Percentiles rank a stretch among this genome's conserved stretches.
Conservation (phyloP, 2,329 filamentous ascomycete genomes). For the Alternaria burnsii region DNA sequence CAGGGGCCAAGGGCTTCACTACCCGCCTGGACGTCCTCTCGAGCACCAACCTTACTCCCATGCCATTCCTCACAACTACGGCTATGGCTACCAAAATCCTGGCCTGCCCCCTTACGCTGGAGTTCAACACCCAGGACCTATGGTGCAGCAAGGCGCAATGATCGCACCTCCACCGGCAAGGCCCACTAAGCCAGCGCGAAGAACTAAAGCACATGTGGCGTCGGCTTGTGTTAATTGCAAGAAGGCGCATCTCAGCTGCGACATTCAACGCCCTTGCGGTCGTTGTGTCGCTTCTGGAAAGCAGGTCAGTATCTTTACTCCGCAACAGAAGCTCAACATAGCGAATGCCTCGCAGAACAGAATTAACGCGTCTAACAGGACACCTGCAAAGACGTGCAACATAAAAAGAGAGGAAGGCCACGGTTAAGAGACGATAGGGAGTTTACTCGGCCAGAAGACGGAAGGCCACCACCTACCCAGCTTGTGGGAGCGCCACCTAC, state of each 20-base stretch:
- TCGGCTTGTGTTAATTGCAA: conserved; percentile 89
- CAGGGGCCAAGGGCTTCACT: conserved; percentile 34
- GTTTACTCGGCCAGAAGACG: conserved; percentile 43
- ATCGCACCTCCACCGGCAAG: conserved; percentile 43
- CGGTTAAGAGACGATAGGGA: conserved; percentile 70
- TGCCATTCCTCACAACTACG: conserved; percentile 38
- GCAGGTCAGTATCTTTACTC: conserved; percentile 54
- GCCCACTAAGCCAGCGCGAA: conserved; percentile 47
- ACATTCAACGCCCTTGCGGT: conserved; percentile 77
- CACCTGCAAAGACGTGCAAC: conserved; percentile 81
- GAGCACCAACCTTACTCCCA: conserved; percentile 39
- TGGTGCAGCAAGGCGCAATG: conserved; percentile 44
- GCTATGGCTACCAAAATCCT: conserved; percentile 39
- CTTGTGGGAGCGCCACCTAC: conserved; percentile 34
- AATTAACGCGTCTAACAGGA: conserved; percentile 60
- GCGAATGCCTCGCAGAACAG: not conserved
- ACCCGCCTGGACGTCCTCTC: conserved; percentile 35
- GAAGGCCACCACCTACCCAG: conserved; percentile 36
- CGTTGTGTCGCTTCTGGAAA: conserved; percentile 81
- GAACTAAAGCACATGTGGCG: conserved; percentile 80
- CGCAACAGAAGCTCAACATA: not conserved
- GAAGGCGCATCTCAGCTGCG: conserved; percentile 75
- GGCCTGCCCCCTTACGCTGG: conserved; percentile 37
- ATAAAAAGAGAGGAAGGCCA: conserved; percentile 84
- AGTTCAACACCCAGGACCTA: conserved; percentile 39